Base-by-base conservation (phyloP, 768 basidiomycete genomes). In the Amanita polypyramis region DNA sequence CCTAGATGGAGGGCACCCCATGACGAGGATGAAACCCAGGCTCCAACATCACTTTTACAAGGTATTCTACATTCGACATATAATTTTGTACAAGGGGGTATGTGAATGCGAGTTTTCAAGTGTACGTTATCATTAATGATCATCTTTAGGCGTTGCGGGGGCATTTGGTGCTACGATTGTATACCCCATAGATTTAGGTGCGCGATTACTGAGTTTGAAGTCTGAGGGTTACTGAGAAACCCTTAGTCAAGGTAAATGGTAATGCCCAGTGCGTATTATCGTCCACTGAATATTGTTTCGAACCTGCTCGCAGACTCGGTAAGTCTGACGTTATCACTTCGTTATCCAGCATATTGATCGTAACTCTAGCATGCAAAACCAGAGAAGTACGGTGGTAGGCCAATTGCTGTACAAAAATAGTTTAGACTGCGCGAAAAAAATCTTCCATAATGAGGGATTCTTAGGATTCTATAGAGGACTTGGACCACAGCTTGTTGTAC, bases 351-450 rank as follows among this genome's bases (percentile, higher is more conserved):
- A 5, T 15, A 12, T 25, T 45, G 9, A 36, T 14, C 8, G 21
- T 45, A 14, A 14, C 14, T n/a, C 52, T n/a, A 90, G 92, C 33
- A 92, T 99, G 76, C 96, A 99, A 70, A 99, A 99, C 62, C 96
- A 99, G 63, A 82, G 96, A 11, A 91, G 84, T 53, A 92, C 87
- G 5, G 89, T 99, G 17, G 96, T 99, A 25, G 96, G 96, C 32
- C 95, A 99, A 66, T 69, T 98, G 58, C 66, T 98, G 38, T 99
- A 99, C 72, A 88, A 93, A 72, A 98, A 96, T 70, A 94, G 91
- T 56, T 59, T 87, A 32, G 96, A 99, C 60, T 99, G 96, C 61
- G 85, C 93, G 25, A 73, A 74, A 58, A 98, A 95, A 62, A 94
- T 99, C 20, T 82, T 97, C 63, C 77, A 81, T 47, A 96, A 96